Evolutionary conservation across 441 rosid species (phyloP).

Genomic region (Capsella rubella): DNA sequence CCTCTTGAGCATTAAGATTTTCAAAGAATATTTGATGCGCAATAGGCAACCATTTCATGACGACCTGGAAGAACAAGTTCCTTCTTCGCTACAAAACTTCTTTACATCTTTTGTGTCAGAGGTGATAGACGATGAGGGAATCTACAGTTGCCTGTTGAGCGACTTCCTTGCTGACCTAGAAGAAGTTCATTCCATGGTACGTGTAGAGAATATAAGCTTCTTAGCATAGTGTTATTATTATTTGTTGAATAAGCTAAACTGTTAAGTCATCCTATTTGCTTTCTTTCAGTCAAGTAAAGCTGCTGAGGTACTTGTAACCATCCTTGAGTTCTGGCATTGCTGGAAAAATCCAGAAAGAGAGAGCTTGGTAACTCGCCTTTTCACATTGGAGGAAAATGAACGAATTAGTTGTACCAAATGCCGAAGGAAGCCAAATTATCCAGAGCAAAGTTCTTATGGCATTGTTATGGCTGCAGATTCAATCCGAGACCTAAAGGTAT

Average conservation of each 20-base stretch:
- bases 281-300: slow-evolving; percentile 4
- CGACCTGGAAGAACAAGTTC: neutral
- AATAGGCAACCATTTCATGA: slow-evolving; percentile 1
- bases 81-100: neutral
- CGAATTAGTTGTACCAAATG: slow-evolving; percentile 34
- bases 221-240: slow-evolving; percentile 3
- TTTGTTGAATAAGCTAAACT: neutral
- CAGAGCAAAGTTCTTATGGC: slow-evolving; percentile 32
- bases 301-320: slow-evolving; percentile 29
- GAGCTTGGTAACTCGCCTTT: slow-evolving; percentile 28
- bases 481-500: slow-evolving; percentile 31
- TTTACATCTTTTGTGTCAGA: neutral
- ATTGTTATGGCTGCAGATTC: slow-evolving; percentile 34
- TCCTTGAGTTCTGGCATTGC: slow-evolving; percentile 37
- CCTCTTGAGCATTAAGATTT: slow-evolving; percentile 15
- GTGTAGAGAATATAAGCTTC: slow-evolving; percentile 25
- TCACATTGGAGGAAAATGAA: slow-evolving; percentile 23
- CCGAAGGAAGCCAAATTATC: slow-evolving; percentile 15
- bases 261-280: neutral
- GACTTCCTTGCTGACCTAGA: slow-evolving; percentile 23
- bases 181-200: slow-evolving; percentile 23
- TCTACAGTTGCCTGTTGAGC: slow-evolving; percentile 23
- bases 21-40: slow-evolving; percentile 3
- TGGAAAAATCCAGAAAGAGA: slow-evolving; percentile 36
- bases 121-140: neutral